Percentiles rank a stretch among this genome's conserved stretches.
These are phyloP conservation scores for Penicillium vulpinum DNA, from an alignment of 2,329 filamentous ascomycete genomes.

Conservation along the genomic window DNA sequence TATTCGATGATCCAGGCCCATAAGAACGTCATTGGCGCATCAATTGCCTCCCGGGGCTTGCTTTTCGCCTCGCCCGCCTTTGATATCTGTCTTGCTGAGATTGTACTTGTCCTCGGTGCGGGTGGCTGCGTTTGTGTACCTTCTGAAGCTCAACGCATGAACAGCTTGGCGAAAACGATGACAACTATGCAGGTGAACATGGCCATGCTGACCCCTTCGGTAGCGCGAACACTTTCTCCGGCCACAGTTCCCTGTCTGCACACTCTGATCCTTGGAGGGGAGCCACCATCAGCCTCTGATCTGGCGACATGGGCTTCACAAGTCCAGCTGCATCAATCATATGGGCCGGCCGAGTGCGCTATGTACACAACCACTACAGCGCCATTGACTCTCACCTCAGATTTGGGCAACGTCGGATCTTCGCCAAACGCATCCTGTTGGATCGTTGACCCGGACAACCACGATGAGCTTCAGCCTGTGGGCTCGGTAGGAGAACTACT, in stretches of 20 bases:
- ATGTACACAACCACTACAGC: conserved; percentile 2
- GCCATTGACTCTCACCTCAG: not conserved
- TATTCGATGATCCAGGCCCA: conserved; percentile 28
- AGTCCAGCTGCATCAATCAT: conserved; percentile 1
- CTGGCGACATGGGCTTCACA: conserved; percentile 1
- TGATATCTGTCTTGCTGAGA: conserved; percentile 7
- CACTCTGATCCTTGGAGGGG: conserved; percentile 4
- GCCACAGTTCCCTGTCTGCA: not conserved
- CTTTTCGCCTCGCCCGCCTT: conserved; percentile 10
- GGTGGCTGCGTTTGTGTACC: conserved; percentile 6
- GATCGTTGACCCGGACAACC: conserved; percentile 6
- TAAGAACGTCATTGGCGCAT: conserved; percentile 1
- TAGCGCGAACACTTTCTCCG: conserved; percentile 1
- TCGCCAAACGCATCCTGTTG: not conserved
- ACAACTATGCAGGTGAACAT: conserved; percentile 1
- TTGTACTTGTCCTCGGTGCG: not conserved
- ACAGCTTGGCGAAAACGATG: not conserved
- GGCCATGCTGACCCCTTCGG: conserved; percentile 6
- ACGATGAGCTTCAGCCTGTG: conserved; percentile 3
- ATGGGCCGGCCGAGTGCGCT: conserved; percentile 3
- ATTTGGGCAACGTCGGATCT: conserved; percentile 1
- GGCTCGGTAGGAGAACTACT: conserved; percentile 6
- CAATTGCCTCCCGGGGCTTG: conserved; percentile 5
- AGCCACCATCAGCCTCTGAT: conserved; percentile 1
- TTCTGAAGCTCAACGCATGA: conserved; percentile 3